Base-by-base conservation (phyloP, 306 rosid genomes). In the Gastrolobium bilobum region DNA sequence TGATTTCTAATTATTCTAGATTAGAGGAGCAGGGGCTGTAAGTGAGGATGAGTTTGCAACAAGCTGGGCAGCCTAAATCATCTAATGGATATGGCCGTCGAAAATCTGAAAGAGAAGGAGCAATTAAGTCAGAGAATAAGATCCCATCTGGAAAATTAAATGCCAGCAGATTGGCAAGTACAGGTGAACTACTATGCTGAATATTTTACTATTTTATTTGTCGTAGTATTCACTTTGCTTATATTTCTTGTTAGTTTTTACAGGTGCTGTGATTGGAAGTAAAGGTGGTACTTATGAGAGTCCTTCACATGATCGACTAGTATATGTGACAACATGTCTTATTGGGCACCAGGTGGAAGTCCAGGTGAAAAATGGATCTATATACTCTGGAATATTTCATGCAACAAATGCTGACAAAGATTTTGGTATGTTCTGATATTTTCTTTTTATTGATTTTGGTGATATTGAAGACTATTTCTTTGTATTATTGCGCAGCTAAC, bases 351-450 rank as follows among this genome's bases (percentile, higher is more conserved):
- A 85, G 42, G 99, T 93, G 82, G 93, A 93, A 70, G 97, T 93
- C 76, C 99, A 90, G 66, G 87, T 93, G 84, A 91, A 90, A 88
- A 84, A 84, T 80, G 98, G 99, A 82, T 87, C 93, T 46, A 69
- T 87, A 64, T 93, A 91, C 85, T 82, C 96, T 61, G 98, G 99
- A 85, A 84, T 96, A 84, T 93, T 93, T 85, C 97, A 96, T 86
- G 88, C 94, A 77, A 83, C 90, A 79, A 88, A 87, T 51, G 62
- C 90, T 14, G 96, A 88, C 77, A 87, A 87, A 83, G 99, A 96
- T 81, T 90, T 93, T 84, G 99, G 98, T 93, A 87, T 39, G 85
- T 52, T 80, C 46, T 63, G 11, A 52, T 68, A 37, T 52, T 31
- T 46, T 69, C 42, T 74, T 68, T 60, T 34, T 35, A 30, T 79